A percentile compares a stretch with the other conserved stretches of the same genome.
These are phyloP conservation scores for Hygrocybe punicea DNA, from an alignment of 768 basidiomycete species.

Conservation along the genomic window DNA sequence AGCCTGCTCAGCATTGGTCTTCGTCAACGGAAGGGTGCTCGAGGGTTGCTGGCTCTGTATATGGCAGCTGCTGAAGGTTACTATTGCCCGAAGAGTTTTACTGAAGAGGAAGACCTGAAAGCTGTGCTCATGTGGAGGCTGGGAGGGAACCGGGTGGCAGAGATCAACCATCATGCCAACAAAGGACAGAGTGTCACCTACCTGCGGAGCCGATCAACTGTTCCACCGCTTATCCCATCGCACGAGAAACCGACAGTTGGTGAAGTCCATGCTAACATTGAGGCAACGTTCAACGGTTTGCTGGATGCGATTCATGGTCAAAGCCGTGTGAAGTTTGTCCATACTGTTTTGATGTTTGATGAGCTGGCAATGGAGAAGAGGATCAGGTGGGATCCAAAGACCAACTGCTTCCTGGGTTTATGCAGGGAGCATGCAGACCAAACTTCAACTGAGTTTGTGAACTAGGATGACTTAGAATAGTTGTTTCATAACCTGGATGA, in stretches of 20 bases:
- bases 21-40: slow-evolving; percentile 13
- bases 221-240: slow-evolving; percentile 12
- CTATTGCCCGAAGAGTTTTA: slow-evolving; percentile 17
- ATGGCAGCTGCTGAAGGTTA: slow-evolving; percentile 12
- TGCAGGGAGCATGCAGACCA: slow-evolving; percentile 20
- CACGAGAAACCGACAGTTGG: slow-evolving; percentile 1
- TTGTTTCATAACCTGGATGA: slow-evolving; percentile 3
- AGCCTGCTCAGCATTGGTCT: slow-evolving; percentile 15
- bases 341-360: slow-evolving; percentile 21
- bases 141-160: slow-evolving; percentile 18
- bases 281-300: slow-evolving; percentile 11
- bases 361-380: slow-evolving; percentile 20
- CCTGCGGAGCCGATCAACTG: slow-evolving; percentile 1
- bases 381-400: slow-evolving; percentile 16
- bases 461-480: slow-evolving; percentile 5
- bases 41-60: slow-evolving; percentile 14
- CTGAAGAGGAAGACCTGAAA: slow-evolving; percentile 18
- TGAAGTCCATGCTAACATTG: slow-evolving; percentile 19
- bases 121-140: slow-evolving; percentile 17
- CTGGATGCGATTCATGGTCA: slow-evolving; percentile 1
- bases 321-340: neutral
- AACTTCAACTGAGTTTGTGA: slow-evolving; percentile 11
- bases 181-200: slow-evolving; percentile 16
- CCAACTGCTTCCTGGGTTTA: slow-evolving; percentile 18
- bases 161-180: slow-evolving; percentile 16